Evolutionary conservation across 1,139 yeast species (phyloP), one percentile per base, ranked within the genome.

Genomic region (Hansenula sp.): DNA sequence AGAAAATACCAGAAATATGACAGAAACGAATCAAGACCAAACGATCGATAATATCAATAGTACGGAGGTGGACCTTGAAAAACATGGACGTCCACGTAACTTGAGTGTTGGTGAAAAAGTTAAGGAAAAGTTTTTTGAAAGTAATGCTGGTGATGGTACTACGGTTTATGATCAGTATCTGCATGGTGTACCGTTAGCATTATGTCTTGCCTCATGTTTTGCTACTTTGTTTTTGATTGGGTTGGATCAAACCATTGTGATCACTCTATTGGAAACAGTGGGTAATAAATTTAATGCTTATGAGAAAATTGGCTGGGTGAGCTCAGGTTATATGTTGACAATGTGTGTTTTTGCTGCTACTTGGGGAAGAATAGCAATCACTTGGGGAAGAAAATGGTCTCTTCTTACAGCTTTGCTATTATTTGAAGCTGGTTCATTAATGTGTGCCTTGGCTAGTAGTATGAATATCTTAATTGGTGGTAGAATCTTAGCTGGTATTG

Each of bases 401-500:
- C 57, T 80, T 57, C 51, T 79, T 12, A 63, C 61, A 1, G 77
- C 83, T 1, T 67, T 83, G 13, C 53, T 74, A 13, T 54, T 83
- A 5, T 83, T 83, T 53, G 84, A 79, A 57, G 53, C 73, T 2
- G 90, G 89, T 0, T 80, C 88, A 3, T 67, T 84, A 41, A 62
- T 84, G 5, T 69, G 79, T 31, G 90, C 81, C 0, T 60, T 81
- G 6, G 68, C 89, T 0, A 67, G 59, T 17, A 69, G 70, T 32
- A 80, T 83, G 82, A 67, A 72, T 50, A 74, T 77, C 72, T 63
- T 84, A 41, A 80, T 84, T 47, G 87, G 80, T 1, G 90, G 89
- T 1, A 70, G 93, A 53, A 82, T 80, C 4, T 64, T 84, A 30
- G 81, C 82, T 40, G 93, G 93, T 43, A 55, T 80, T 41, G 93